Evolutionary conservation across 2,329 filamentous ascomycete genomes (phyloP).

Genomic region (Colletotrichum orbiculare): DNA sequence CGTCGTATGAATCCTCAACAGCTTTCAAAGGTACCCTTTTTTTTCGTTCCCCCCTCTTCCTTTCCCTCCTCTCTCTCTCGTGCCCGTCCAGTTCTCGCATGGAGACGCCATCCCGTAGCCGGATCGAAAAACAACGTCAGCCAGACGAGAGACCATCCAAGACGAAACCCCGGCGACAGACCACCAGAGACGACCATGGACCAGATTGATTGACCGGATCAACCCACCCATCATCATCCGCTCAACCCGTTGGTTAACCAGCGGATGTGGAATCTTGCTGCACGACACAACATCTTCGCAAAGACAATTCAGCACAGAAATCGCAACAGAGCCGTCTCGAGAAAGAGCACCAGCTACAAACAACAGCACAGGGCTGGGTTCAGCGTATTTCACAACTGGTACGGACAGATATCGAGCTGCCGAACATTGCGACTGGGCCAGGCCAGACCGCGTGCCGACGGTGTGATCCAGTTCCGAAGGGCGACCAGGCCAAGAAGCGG

Average conservation of each 20-base stretch:
- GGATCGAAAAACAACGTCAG: constrained; percentile 1
- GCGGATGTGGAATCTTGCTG: not conserved
- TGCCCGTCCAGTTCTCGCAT: constrained; percentile 19
- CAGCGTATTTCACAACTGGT: not conserved
- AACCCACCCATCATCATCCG: constrained; percentile 2
- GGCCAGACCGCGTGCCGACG: constrained; percentile 17
- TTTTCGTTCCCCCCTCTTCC: constrained; percentile 33
- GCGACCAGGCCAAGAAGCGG: constrained; percentile 26
- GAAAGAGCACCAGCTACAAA: constrained; percentile 5
- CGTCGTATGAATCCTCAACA: constrained; percentile 57
- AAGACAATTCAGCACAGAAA: constrained; percentile 15
- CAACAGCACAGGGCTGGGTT: constrained; percentile 11
- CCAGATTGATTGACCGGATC: constrained; percentile 18
- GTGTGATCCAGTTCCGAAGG: constrained; percentile 27
- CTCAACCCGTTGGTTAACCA: not conserved
- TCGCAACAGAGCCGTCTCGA: constrained; percentile 12
- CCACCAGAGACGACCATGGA: constrained; percentile 14
- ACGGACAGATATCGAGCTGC: constrained; percentile 13
- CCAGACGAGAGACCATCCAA: not conserved
- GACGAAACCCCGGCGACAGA: not conserved
- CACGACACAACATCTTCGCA: constrained; percentile 2
- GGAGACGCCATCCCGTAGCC: constrained; percentile 17
- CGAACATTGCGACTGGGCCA: constrained; percentile 22
- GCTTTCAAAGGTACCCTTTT: constrained; percentile 54
- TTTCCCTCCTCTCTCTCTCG: not conserved